Conservation (phyloP, 148 eudicot genomes). For the Nepenthes gracilis region DNA sequence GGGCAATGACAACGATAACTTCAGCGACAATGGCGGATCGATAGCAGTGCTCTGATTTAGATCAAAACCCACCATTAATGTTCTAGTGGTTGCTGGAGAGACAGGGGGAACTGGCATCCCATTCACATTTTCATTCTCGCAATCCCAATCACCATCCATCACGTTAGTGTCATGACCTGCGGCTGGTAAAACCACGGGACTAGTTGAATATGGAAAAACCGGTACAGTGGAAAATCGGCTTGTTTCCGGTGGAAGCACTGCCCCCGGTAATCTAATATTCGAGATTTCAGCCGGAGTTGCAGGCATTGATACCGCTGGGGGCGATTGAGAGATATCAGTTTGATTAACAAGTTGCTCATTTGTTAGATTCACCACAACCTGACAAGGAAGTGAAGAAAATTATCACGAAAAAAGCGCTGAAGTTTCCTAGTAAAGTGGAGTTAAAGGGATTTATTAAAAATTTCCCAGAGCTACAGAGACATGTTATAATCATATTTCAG, state of each 20-base stretch:
- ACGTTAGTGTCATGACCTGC: not conserved
- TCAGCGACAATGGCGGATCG: slow-evolving; percentile 1
- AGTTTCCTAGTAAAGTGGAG: not conserved
- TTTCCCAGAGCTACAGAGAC: not conserved
- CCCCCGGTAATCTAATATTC: not conserved
- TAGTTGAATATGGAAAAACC: not conserved
- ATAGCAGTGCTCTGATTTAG: not conserved
- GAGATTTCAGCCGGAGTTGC: not conserved
- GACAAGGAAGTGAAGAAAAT: not conserved
- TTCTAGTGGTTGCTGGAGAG: not conserved
- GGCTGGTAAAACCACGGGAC: not conserved
- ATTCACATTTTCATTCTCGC: not conserved
- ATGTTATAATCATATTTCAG: too few species aligned
- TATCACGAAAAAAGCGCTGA: not conserved
- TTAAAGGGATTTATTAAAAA: too few species aligned
- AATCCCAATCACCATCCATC: too few species aligned
- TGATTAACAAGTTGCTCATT: not conserved
- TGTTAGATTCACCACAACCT: not conserved
- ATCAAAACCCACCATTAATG: not conserved
- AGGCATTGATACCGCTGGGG: not conserved
- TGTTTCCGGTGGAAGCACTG: not conserved
- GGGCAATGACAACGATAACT: not conserved
- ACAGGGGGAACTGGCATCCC: not conserved
- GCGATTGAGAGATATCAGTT: not conserved
- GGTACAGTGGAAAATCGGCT: not conserved